Conservation (phyloP, 208 protist species). For the Crithidia mellificae region DNA sequence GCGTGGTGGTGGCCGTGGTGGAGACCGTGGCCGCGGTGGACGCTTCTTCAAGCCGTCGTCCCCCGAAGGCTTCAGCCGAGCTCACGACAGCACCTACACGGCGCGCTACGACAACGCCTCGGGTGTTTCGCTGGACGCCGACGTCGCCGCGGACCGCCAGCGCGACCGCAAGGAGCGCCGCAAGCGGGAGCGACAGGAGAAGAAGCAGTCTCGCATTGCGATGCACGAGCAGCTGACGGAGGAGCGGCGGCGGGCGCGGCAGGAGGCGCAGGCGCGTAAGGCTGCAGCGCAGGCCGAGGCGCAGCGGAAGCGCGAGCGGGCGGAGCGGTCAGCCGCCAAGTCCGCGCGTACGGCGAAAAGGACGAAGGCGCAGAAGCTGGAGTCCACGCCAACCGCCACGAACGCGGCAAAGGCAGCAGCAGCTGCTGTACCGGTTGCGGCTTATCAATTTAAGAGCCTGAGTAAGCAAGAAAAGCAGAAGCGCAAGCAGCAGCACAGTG, state of each 20-base stretch:
- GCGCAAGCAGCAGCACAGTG: background rate
- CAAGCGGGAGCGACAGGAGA: constrained; percentile 38
- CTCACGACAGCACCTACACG: constrained; percentile 14
- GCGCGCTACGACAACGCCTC: constrained; percentile 30
- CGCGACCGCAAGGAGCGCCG: constrained; percentile 70
- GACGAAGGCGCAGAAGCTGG: constrained; percentile 16
- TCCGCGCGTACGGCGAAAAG: background rate
- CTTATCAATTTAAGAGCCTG: constrained; percentile 6
- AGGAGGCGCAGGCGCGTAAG: constrained; percentile 20
- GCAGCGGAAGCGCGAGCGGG: constrained; percentile 24
- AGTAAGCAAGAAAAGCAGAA: background rate
- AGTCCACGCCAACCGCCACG: background rate
- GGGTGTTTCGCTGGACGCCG: constrained; percentile 8
- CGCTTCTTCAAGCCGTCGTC: constrained; percentile 18
- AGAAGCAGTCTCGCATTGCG: constrained; percentile 58
- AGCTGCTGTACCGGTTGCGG: background rate
- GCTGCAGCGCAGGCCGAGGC: constrained; percentile 6
- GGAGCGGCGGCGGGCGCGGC: constrained; percentile 38
- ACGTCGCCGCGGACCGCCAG: constrained; percentile 40
- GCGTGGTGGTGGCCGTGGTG: constrained; percentile 9
- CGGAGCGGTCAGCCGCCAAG: constrained; percentile 13
- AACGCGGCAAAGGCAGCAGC: background rate
- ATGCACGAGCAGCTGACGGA: constrained; percentile 58
- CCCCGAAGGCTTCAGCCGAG: constrained; percentile 16
- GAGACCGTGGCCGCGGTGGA: constrained; percentile 14